A percentile compares a stretch with the other conserved stretches of the same genome.
phyloP scores from a whole-genome alignment of 2,329 filamentous ascomycete species.

The Xylaria sp. region DNA sequence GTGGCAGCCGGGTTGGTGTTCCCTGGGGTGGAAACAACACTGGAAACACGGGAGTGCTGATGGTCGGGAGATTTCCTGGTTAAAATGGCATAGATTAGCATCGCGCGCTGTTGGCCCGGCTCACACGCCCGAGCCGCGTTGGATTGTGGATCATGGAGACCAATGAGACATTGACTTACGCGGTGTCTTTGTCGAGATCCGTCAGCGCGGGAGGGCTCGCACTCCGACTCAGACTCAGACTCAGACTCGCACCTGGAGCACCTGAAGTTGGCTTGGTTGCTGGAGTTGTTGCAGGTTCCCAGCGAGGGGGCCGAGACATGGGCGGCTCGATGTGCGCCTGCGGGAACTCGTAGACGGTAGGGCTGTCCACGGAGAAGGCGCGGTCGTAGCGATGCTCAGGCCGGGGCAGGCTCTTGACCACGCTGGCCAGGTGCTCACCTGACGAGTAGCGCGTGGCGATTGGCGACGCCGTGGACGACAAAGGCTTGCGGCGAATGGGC shows the following conservation, averaged over 20 bases:
- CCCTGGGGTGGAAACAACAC: conserved; percentile 34
- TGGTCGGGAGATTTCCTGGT: conserved; percentile 44
- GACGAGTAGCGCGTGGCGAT: conserved; percentile 62
- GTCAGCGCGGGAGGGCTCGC: conserved; percentile 31
- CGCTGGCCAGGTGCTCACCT: conserved; percentile 51
- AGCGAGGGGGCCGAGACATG: conserved; percentile 39
- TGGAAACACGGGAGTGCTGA: conserved; percentile 31
- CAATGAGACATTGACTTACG: conserved; percentile 51
- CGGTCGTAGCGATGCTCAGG: conserved; percentile 67
- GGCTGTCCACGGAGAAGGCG: conserved; percentile 68
- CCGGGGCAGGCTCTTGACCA: conserved; percentile 56
- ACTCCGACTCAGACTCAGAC: too few relatives aligned
- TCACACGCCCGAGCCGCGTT: conserved; percentile 31
- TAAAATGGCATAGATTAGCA: conserved; percentile 46
- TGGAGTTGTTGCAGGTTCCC: conserved; percentile 41
- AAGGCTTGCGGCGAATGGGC: conserved; percentile 68
- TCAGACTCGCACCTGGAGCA: conserved; percentile 18
- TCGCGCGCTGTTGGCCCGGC: conserved; percentile 17
- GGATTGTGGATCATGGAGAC: conserved; percentile 48
- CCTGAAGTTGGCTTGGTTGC: conserved; percentile 36
- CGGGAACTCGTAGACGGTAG: conserved; percentile 70
- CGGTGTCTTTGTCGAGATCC: conserved; percentile 38
- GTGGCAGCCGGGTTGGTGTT: conserved; percentile 41
- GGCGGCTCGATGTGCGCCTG: conserved; percentile 39
- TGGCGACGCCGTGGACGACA: conserved; percentile 66